Evolutionary conservation across 2,329 filamentous ascomycete species (phyloP).

Genomic region (Monosporascus ibericus): DNA sequence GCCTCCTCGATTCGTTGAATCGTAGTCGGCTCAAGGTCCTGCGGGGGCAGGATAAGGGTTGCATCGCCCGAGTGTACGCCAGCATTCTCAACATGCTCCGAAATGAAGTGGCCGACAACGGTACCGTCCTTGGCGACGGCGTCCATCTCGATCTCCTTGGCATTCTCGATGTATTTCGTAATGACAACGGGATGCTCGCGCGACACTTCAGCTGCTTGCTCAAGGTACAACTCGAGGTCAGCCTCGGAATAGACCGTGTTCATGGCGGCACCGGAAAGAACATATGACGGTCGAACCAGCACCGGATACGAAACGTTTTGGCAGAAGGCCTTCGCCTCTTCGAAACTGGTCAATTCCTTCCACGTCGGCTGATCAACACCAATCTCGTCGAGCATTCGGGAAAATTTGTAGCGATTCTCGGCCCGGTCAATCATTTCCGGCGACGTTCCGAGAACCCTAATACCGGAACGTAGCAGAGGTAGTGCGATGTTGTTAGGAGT

Average conservation of each 20-base stretch:
- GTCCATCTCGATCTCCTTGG: conserved; percentile 99
- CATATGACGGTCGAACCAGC: conserved; percentile 91
- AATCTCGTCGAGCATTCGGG: conserved; percentile 92
- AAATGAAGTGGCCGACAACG: conserved; percentile 93
- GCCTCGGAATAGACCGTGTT: conserved; percentile 97
- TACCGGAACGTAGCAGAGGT: conserved; percentile 78
- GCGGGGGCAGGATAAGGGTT: conserved; percentile 88
- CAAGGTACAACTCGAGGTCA: conserved; percentile 80
- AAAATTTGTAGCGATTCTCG: conserved; percentile 98
- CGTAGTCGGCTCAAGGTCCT: conserved; percentile 85
- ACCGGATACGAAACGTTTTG: conserved; percentile 87
- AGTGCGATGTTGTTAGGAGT: conserved; percentile 97
- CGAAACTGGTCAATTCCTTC: conserved; percentile 95
- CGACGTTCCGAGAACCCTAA: conserved; percentile 90
- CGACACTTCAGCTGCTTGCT: conserved; percentile 89
- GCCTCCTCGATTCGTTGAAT: conserved; percentile 90
- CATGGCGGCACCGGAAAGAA: conserved; percentile 96
- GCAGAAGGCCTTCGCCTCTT: conserved; percentile 84
- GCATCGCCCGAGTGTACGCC: conserved; percentile 98
- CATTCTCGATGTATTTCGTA: conserved; percentile 98
- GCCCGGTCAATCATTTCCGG: conserved; percentile 98
- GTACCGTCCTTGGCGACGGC: conserved; percentile 86
- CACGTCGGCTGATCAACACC: conserved; percentile 93
- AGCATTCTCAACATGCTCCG: conserved; percentile 97
- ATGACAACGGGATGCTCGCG: conserved; percentile 96